Base-by-base conservation (phyloP, 2,329 filamentous ascomycete species). In the Phyllosticta capitalensis region DNA sequence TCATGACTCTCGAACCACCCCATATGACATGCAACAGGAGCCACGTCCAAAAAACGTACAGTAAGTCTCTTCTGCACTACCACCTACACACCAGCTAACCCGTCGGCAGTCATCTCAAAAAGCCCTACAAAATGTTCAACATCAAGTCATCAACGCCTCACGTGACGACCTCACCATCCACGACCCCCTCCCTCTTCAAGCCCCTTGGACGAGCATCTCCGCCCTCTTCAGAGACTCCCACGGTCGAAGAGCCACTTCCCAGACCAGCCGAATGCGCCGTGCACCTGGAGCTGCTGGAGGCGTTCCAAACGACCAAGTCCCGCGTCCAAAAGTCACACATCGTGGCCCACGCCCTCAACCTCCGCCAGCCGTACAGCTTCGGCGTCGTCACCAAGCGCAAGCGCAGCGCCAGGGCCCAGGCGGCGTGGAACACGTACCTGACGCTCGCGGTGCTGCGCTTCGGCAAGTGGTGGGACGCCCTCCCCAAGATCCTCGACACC, bases 391-490 rank as follows among this genome's bases (percentile, higher is more conserved):
- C 30, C 12, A 24, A 33, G 19, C 51, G 54, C 17, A 54, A 54
- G 51, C 45, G 56, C 9, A 26, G n/a, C 9, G 51, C 53, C 24
- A 24, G 53, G 2, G 53, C 56, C 21, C 56, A 52, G 22, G 55
- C 49, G 21, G 58, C 58, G 19, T 61, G 60, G 60, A 45, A 56
- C 6, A 58, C 52, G 1, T 61, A 50, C 52, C 33, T 61, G 7
- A 50, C 60, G 6, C 60, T 61, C 5, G 55, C 60, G 38, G 60
- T 58, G n/a, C 33, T 54, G 24, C 51, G 60, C 10, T 61, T 55
- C 33, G 52, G 53, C 48, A 52, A 54, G 20, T 61, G 55, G 60
- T 54, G 55, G 52, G 55, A 61, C 10, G 28, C 51, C 1, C 12
- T 61, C 9, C 30, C 45, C 17, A 52, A 59, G 20, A 53, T 58